Evolutionary conservation across 305 asterid genomes (phyloP), one percentile per base, ranked within the genome.

Genomic region (Fraxinus nigra): DNA sequence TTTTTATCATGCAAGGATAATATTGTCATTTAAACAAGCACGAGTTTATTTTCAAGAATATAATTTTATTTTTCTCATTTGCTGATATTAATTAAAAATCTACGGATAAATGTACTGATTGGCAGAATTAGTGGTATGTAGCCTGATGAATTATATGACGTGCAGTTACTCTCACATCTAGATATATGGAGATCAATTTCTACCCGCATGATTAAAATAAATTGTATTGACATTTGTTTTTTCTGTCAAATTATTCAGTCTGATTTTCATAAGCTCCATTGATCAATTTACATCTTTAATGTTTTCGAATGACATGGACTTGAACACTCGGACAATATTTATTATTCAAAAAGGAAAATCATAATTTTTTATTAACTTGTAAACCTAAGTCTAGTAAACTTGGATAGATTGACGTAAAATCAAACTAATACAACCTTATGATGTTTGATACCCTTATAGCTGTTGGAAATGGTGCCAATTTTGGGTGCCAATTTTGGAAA

Each of bases 141-240:
- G 40, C 28, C 11, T 7, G 76, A n/a, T 35, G 82, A 81, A 82
- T 81, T 79, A 86, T 84, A 73, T 63, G n/a, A 86, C 82, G 83
- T 72, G 74, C 77, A 22, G 72, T 80, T 73, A 59, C 79, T 76
- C 9, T 33, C 65, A 32, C 73, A 37, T 2, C 61, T 48, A 48
- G 61, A 16, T 48, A 14, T 48, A 14, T 48, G 61, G 61, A 48
- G 22, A 14, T 14, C 22, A 4, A 48, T 48, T 48, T 48, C 2
- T 48, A 48, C 20, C 7, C 9, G 24, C 9, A 5, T 6, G 18
- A 3, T 16, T 51, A 51, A 51, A n/a, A 51, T 51, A 13, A 11
- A 13, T 0, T 46, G 6, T 46, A 46, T 46, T 46, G 56, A 46
- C 56, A 46, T 46, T 46, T 46, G 18, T 10, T 13, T 35, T 46